These are phyloP conservation scores for Lepidium campestre DNA, from an alignment of 441 rosid species.

Conservation along the genomic window DNA sequence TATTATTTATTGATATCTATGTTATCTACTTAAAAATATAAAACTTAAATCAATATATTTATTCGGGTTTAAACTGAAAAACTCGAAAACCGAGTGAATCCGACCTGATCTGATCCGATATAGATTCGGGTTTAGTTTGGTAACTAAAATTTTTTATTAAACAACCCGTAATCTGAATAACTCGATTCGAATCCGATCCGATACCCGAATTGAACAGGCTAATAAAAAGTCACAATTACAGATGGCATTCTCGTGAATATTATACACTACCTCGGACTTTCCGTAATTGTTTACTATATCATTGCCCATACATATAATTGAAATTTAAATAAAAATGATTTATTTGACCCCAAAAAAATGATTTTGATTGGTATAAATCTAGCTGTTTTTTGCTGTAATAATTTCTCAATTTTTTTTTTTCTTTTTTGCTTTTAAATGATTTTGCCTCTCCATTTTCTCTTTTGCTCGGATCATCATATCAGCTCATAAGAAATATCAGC, in stretches of 20 bases:
- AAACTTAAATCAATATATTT: too few relatives aligned
- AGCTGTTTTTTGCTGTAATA: conserved; percentile 23
- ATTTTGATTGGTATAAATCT: neutral
- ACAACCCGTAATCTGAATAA: too few relatives aligned
- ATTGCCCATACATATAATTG: too few relatives aligned
- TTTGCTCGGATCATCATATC: neutral
- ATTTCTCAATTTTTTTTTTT: neutral
- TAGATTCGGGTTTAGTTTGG: too few relatives aligned
- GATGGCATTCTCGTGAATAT: conserved; percentile 23
- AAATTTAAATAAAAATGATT: too few relatives aligned
- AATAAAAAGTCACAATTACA: neutral
- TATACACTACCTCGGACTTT: conserved; percentile 4
- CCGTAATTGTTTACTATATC: conserved; percentile 16
- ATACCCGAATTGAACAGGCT: neutral
- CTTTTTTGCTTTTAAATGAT: neutral
- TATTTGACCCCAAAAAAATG: neutral
- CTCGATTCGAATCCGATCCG: too few relatives aligned
- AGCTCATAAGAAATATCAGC: neutral
- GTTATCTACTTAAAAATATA: too few relatives aligned
- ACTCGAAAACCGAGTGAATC: too few relatives aligned
- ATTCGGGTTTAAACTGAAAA: too few relatives aligned
- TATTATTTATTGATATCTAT: too few relatives aligned
- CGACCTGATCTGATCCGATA: too few relatives aligned
- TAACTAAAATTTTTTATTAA: too few relatives aligned
- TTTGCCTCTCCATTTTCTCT: neutral